Evolutionary conservation across 352 stramenopile genomes (phyloP), one percentile per base, ranked within the genome.

Genomic region (Phytopythium ostracodes): DNA sequence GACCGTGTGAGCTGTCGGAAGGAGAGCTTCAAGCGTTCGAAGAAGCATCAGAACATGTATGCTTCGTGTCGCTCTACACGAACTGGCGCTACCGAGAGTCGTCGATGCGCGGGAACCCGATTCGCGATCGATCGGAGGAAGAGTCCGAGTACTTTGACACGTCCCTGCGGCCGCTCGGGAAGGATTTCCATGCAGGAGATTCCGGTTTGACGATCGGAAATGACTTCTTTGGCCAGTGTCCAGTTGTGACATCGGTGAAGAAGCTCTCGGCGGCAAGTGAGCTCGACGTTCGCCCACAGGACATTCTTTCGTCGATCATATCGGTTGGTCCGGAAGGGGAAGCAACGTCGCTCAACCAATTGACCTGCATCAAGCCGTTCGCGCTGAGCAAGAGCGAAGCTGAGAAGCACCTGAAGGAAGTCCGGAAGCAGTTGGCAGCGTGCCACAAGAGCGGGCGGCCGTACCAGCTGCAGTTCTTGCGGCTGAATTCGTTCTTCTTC

Each of bases 161-260:
- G 17, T 84, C 77, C 1, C 50, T 82, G 18, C 56, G 69, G 29
- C 77, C 76, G 0, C 66, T 72, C 12, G 61, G 59, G 2, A 50
- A 63, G 35, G 63, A 75, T 9, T 83, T 86, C 40, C 59, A 67
- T 4, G 54, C 64, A 6, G 78, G 70, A 2, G 70, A 79, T 6
- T 72, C 72, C 1, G 78, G 78, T 0, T 60, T 88, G 31, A 78
- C 71, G 4, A 51, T 88, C 24, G 70, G 63, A 20, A 71, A 62
- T 12, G 78, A 88, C 56, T 88, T 88, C 36, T 88, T 84, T 59
- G 78, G 78, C 0, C 78, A 88, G 59, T 85, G 76, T 43, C 64
- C 67, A 14, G 70, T 88, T 22, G 76, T 86, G 12, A 74, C 70
- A 2, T 51, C 53, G 0, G 71, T 82, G n/a, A 74, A 72, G 24